These are phyloP conservation scores for Saprolegnia parasitica DNA, from an alignment of 352 stramenopile species.

Conservation along the genomic window DNA sequence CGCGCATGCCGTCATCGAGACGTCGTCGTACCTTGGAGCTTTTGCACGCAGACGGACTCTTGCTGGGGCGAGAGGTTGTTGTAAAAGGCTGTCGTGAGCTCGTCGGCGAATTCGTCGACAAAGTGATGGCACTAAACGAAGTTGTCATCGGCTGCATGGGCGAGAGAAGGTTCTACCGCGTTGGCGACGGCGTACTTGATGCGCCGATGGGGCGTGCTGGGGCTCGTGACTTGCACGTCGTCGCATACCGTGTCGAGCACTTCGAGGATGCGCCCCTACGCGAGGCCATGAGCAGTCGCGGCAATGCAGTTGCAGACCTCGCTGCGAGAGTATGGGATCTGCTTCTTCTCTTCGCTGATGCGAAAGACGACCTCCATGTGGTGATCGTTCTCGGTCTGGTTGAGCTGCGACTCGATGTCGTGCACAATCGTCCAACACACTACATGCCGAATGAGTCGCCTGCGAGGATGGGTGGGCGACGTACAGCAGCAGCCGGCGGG, in stretches of 20 bases:
- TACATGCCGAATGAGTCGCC: conserved; percentile 24
- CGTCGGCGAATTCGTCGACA: conserved; percentile 70
- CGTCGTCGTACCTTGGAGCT: conserved; percentile 42
- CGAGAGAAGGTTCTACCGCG: conserved; percentile 38
- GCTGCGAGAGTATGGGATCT: conserved; percentile 76
- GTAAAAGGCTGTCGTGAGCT: conserved; percentile 72
- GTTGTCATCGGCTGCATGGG: background rate
- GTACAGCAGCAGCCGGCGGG: conserved; percentile 68
- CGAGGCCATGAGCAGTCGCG: too few relatives aligned
- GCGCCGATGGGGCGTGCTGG: conserved; percentile 38
- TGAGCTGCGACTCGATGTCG: conserved; percentile 75
- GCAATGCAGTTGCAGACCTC: conserved; percentile 48
- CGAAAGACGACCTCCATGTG: conserved; percentile 81
- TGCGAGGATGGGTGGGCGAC: conserved; percentile 25
- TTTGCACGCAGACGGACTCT: conserved; percentile 48
- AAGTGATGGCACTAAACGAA: conserved; percentile 62
- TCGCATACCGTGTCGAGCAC: conserved; percentile 74
- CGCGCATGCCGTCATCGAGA: too few relatives aligned
- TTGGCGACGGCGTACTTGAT: conserved; percentile 53
- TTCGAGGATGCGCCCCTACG: conserved; percentile 75
- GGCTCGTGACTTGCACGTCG: conserved; percentile 41
- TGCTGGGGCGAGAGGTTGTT: conserved; percentile 66
- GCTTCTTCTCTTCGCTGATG: conserved; percentile 85
- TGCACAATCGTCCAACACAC: conserved; percentile 80
- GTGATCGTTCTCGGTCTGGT: conserved; percentile 76